Conservation (phyloP, 2,329 filamentous ascomycete genomes). For the Furcasterigmium furcatum region DNA sequence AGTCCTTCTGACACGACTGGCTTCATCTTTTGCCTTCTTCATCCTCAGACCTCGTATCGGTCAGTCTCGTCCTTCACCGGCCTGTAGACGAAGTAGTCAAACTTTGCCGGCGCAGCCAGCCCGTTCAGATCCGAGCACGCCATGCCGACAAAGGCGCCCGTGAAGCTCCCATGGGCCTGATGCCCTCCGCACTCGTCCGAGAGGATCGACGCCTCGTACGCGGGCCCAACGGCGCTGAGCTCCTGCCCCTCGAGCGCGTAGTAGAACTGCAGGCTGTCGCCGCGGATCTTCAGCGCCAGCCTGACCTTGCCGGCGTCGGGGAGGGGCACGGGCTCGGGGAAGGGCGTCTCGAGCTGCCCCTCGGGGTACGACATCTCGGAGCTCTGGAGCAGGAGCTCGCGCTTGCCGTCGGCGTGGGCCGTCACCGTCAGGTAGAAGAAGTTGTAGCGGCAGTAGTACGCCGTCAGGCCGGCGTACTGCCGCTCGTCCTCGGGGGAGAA, state of each 20-base stretch:
- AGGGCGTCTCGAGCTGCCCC: constrained; percentile 40
- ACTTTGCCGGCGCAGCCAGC: constrained; percentile 38
- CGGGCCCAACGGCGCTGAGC: constrained; percentile 47
- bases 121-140: constrained; percentile 56
- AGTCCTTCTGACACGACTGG: too few species aligned
- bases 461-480: constrained; percentile 57
- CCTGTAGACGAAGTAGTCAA: constrained; percentile 50
- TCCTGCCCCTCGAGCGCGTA: constrained; percentile 46
- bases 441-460: constrained; percentile 63
- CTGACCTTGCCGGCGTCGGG: constrained; percentile 52
- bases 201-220: constrained; percentile 56
- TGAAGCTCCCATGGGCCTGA: constrained; percentile 59
- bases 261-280: constrained; percentile 50
- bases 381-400: constrained; percentile 54
- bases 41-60: constrained; percentile 29
- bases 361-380: constrained; percentile 56
- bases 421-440: constrained; percentile 63
- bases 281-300: constrained; percentile 48
- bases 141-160: constrained; percentile 56
- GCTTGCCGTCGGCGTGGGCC: constrained; percentile 49
- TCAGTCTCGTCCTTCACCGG: constrained; percentile 44
- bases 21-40: neutral
- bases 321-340: constrained; percentile 40
- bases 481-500: constrained; percentile 56
- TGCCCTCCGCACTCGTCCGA: constrained; percentile 63